Evolutionary conservation across 139 green algal species (phyloP).

Genomic region (Tetradesmus obliquus): DNA sequence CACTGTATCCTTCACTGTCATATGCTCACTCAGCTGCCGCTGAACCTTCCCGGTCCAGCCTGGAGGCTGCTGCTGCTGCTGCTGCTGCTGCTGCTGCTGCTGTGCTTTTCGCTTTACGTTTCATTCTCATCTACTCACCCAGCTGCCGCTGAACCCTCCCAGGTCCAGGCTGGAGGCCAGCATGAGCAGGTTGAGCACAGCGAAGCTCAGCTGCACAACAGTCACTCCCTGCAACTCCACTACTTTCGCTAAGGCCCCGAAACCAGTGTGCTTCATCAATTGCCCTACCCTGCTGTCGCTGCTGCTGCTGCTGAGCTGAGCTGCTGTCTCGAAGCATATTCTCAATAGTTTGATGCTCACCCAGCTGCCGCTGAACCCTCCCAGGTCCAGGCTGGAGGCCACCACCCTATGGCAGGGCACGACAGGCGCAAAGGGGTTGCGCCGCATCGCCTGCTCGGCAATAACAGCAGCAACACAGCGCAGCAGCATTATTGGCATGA

Average conservation of each 20-base stretch:
- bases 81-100: background rate
- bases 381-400: slow-evolving; percentile 67
- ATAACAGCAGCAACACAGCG: background rate
- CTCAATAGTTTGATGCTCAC: slow-evolving; percentile 24
- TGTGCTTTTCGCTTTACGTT: too few species aligned
- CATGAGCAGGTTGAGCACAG: slow-evolving; percentile 41
- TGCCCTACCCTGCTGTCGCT: background rate
- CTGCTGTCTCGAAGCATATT: background rate
- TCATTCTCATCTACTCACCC: slow-evolving; percentile 46
- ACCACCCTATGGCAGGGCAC: slow-evolving; percentile 89
- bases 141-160: slow-evolving; percentile 79
- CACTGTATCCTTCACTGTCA: too few species aligned
- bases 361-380: slow-evolving; percentile 80
- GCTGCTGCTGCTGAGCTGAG: background rate
- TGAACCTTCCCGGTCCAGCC: slow-evolving; percentile 76
- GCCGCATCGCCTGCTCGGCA: slow-evolving; percentile 67
- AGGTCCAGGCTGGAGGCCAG: slow-evolving; percentile 69
- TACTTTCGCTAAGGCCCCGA: too few species aligned
- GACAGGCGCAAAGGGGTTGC: slow-evolving; percentile 80
- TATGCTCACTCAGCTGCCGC: too few species aligned
- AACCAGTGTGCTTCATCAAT: too few species aligned
- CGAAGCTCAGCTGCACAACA: too few species aligned
- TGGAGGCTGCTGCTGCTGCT: slow-evolving; percentile 32
- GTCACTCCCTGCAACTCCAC: too few species aligned
- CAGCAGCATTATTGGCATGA: background rate